Evolutionary conservation across 345 rosid species (phyloP), one percentile per base, ranked within the genome.

Genomic region (Turnera subulata): DNA sequence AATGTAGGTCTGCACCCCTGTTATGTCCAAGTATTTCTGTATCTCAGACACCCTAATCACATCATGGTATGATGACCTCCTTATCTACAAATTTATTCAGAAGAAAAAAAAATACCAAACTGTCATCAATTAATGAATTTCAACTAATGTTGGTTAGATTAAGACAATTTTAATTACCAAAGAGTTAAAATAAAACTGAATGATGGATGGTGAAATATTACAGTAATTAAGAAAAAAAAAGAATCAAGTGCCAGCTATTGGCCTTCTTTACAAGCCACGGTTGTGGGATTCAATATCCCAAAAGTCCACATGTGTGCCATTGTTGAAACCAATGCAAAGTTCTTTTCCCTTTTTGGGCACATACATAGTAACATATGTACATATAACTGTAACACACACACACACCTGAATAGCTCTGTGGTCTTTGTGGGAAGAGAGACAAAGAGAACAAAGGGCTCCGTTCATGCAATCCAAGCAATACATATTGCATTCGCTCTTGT

Each of bases 41-140:
- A 94, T 85, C 76, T 94, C 99, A 35, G 82, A 73, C 20, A 90
- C 97, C 63, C 99, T 82, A n/a, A 90, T 88, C 55, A 94, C 99
- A 77, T 90, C 97, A 74, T 94, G 99, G 82, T 94, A 94, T 0
- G 97, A 94, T 1, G 99, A 94, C 66, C 99, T 85, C 79, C 99
- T 81, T 76, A 94, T 94, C 99, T 90, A 76, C 59, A 47, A 1
- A 37, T 17, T n/a, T n/a, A n/a, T n/a, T n/a, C n/a, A n/a, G n/a
- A n/a, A n/a, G n/a, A n/a, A n/a, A n/a, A n/a, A n/a, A n/a, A n/a
- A n/a, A n/a, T n/a, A n/a, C n/a, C n/a, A n/a, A n/a, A n/a, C n/a
- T n/a, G n/a, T n/a, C n/a, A n/a, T n/a, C n/a, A n/a, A n/a, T n/a
- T n/a, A n/a, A n/a, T n/a, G n/a, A n/a, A n/a, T n/a, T n/a, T n/a